phyloP scores from a whole-genome alignment of 331 rosid genomes.

The Quercus phellos region DNA sequence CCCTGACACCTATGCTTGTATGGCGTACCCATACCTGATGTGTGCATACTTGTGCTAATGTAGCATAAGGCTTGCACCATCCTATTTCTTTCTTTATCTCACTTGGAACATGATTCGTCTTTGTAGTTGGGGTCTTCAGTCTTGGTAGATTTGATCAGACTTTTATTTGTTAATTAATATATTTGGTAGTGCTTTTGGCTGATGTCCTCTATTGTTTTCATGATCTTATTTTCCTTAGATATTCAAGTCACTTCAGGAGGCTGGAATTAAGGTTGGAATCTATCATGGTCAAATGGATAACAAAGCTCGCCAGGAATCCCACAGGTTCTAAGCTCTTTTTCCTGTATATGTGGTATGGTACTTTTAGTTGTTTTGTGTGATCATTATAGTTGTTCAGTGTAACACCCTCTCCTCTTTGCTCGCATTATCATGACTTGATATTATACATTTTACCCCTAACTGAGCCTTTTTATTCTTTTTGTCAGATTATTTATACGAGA shows the following conservation, averaged over 20 bases:
- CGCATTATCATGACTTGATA: background rate
- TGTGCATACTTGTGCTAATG: conserved; percentile 4
- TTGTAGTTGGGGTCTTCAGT: conserved; percentile 5
- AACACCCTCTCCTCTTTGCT: conserved; percentile 6
- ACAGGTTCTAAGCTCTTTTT: conserved; percentile 49
- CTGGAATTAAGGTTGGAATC: conserved; percentile 61
- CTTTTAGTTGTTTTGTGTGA: conserved; percentile 5
- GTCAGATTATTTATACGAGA: conserved; percentile 77
- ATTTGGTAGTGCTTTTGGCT: conserved; percentile 13
- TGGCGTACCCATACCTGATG: background rate
- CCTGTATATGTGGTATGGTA: conserved; percentile 19
- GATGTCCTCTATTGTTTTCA: background rate
- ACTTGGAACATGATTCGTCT: background rate
- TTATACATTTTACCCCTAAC: conserved; percentile 15
- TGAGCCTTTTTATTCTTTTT: conserved; percentile 16
- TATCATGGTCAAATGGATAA: conserved; percentile 80
- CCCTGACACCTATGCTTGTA: background rate
- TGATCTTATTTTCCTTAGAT: conserved; percentile 40
- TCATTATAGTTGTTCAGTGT: conserved; percentile 15
- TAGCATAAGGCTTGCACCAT: conserved; percentile 5
- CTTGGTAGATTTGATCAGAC: conserved; percentile 3
- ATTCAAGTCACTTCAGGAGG: conserved; percentile 54
- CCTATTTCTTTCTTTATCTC: background rate
- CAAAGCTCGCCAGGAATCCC: conserved; percentile 75
- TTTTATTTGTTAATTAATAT: background rate